These are phyloP conservation scores for Pseudogymnoascus sp. DNA, from an alignment of 2,329 filamentous ascomycete species.

Conservation along the genomic window DNA sequence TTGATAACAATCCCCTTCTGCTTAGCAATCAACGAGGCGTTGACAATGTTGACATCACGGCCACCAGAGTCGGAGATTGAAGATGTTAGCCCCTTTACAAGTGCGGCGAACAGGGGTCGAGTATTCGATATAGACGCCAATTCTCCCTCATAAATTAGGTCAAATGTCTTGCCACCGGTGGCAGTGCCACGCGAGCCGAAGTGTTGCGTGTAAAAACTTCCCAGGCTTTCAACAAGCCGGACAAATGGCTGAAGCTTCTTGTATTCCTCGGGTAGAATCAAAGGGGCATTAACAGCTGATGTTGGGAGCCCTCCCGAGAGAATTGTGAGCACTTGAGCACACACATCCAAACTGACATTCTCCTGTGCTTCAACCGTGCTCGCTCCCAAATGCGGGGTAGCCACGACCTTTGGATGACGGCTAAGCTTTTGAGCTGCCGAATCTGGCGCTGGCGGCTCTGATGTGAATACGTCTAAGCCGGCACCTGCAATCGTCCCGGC, in stretches of 20 bases:
- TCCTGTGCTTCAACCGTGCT: constrained; percentile 77
- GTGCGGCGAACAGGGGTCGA: constrained; percentile 67
- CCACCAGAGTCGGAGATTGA: constrained; percentile 60
- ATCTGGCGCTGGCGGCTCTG: constrained; percentile 56
- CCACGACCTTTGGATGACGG: constrained; percentile 62
- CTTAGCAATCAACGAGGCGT: constrained; percentile 65
- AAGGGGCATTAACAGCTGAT: constrained; percentile 69
- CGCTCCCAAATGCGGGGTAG: constrained; percentile 72
- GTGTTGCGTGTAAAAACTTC: constrained; percentile 70
- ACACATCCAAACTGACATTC: constrained; percentile 76
- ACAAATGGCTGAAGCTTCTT: constrained; percentile 71
- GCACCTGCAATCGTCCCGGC: constrained; percentile 66
- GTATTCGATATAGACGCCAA: constrained; percentile 65
- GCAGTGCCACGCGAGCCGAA: constrained; percentile 36
- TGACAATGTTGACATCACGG: constrained; percentile 72
- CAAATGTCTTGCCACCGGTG: constrained; percentile 59
- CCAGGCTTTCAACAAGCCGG: constrained; percentile 69
- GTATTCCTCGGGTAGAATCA: constrained; percentile 75
- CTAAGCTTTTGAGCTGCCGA: constrained; percentile 56
- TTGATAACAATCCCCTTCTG: constrained; percentile 72
- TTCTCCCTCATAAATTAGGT: constrained; percentile 70
- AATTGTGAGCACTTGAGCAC: constrained; percentile 68
- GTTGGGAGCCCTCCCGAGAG: constrained; percentile 65
- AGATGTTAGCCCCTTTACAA: constrained; percentile 67
- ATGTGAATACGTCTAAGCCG: constrained; percentile 71